These are phyloP conservation scores for Hanseniaspora guilliermondii DNA, from an alignment of 805 yeast genomes.

Conservation along the genomic window DNA sequence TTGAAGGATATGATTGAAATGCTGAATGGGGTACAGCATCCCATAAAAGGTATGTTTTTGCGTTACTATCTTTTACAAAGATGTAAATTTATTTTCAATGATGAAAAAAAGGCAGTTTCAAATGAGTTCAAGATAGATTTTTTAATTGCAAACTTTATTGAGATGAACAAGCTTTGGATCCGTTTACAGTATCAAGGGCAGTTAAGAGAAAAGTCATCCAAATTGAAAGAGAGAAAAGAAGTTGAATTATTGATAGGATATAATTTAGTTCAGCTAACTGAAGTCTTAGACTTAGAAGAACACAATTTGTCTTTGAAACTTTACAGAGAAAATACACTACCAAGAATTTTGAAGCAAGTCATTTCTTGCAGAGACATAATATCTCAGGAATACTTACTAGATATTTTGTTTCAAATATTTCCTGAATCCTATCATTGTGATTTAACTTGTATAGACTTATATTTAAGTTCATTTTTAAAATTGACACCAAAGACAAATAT, in stretches of 20 bases:
- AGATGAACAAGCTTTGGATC: constrained; percentile 97
- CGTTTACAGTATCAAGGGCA: constrained; percentile 93
- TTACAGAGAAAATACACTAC: constrained; percentile 45
- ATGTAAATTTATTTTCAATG: constrained; percentile 40
- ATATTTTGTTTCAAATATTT: constrained; percentile 85
- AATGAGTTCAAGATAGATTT: constrained; percentile 43
- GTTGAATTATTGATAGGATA: constrained; percentile 86
- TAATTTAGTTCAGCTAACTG: constrained; percentile 77
- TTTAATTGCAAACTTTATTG: constrained; percentile 75
- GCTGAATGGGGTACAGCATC: constrained; percentile 95
- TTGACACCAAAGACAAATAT: constrained; percentile 62
- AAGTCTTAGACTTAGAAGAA: constrained; percentile 58
- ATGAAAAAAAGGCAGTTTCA: constrained; percentile 17
- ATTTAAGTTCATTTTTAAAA: constrained; percentile 51
- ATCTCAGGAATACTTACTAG: constrained; percentile 85
- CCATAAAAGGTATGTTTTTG: constrained; percentile 79
- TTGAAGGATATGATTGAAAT: constrained; percentile 94
- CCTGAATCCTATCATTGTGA: constrained; percentile 48
- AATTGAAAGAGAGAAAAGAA: constrained; percentile 73
- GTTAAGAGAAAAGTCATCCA: constrained; percentile 60
- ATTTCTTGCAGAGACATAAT: constrained; percentile 82
- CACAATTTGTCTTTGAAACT: constrained; percentile 25
- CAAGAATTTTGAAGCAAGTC: constrained; percentile 74
- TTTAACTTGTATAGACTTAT: constrained; percentile 68
- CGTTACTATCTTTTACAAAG: constrained; percentile 81